Evolutionary conservation across 139 green algal genomes (phyloP).

Genomic region (Auxenochlorella pyrenoidosa): DNA sequence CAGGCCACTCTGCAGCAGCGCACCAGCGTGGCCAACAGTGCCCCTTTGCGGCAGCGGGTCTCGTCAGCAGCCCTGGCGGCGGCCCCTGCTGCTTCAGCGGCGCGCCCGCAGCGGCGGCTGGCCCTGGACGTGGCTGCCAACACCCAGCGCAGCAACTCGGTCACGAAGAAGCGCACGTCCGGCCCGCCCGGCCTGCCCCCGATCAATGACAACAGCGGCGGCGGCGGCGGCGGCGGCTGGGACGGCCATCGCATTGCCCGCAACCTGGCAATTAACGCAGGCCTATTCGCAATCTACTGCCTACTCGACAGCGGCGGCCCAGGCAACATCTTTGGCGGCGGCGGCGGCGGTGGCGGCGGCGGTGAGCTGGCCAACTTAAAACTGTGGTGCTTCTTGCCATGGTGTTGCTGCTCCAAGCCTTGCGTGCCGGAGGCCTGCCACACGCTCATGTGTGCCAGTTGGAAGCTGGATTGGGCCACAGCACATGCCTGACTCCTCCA

Average conservation of each 20-base stretch:
- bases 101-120: background rate
- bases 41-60: background rate
- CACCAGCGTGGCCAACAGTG: background rate
- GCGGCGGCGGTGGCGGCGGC: conserved; percentile 51
- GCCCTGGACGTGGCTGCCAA: conserved; percentile 25
- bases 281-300: conserved; percentile 56
- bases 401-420: too few relatives aligned
- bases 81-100: too few relatives aligned
- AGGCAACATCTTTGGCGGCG: conserved; percentile 49
- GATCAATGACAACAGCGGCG: conserved; percentile 52
- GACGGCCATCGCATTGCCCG: conserved; percentile 47
- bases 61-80: background rate
- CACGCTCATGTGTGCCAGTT: background rate
- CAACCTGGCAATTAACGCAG: conserved; percentile 56
- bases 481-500: background rate
- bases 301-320: conserved; percentile 46
- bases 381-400: too few relatives aligned
- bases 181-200: conserved; percentile 63
- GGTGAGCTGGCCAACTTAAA: background rate
- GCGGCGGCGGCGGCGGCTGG: conserved; percentile 61
- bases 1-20: background rate
- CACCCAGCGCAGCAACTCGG: conserved; percentile 52
- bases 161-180: conserved; percentile 57
- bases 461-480: background rate
- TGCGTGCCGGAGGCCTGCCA: too few relatives aligned